These are phyloP conservation scores for Eucalyptus sideroxylon DNA, from an alignment of 345 rosid genomes.

Conservation along the genomic window DNA sequence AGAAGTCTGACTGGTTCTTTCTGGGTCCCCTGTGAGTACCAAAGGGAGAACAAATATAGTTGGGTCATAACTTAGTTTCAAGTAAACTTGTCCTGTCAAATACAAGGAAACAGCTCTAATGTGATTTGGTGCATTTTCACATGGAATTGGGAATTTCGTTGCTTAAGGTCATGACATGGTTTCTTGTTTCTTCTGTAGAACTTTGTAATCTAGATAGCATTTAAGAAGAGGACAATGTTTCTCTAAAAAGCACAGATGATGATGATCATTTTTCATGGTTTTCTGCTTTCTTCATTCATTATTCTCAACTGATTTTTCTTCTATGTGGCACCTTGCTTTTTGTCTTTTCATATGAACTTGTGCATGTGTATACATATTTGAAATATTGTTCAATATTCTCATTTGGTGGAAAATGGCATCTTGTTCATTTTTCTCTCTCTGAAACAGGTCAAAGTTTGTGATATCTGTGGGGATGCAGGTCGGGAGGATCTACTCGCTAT, in stretches of 20 bases:
- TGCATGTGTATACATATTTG: background rate
- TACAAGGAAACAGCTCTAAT: background rate
- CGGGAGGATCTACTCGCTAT: conserved; percentile 94
- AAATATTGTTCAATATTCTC: background rate
- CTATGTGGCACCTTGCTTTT: background rate
- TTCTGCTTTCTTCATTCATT: background rate
- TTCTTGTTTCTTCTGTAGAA: background rate
- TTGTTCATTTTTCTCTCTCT: background rate
- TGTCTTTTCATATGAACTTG: background rate
- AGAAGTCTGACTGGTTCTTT: background rate
- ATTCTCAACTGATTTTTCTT: background rate
- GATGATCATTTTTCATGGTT: background rate
- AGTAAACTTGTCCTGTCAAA: background rate
- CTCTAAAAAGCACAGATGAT: background rate
- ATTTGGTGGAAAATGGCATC: background rate
- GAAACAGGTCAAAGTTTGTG: conserved; percentile 96
- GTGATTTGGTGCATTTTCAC: background rate
- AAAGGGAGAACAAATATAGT: background rate
- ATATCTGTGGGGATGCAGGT: conserved; percentile 98
- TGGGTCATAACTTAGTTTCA: background rate
- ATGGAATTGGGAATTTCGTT: background rate
- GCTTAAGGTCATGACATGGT: background rate
- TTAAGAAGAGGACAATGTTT: background rate
- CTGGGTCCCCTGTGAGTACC: background rate
- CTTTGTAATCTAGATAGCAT: background rate